Base-by-base conservation (phyloP, 2,329 filamentous ascomycete genomes). In the Clarireedia homoeocarpa region DNA sequence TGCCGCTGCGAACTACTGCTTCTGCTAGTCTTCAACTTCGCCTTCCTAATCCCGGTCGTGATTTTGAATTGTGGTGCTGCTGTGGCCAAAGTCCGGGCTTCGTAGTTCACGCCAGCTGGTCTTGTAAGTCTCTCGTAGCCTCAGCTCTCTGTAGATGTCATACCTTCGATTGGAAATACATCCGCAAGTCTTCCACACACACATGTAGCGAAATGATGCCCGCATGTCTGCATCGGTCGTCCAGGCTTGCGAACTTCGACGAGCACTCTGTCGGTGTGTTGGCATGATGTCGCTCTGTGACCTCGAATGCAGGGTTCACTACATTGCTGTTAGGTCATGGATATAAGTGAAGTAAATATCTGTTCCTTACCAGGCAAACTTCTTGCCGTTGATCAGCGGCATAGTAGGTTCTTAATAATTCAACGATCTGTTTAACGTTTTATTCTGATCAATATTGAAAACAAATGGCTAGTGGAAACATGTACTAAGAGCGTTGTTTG, bases 231-330 rank as follows among this genome's bases (percentile, higher is more conserved):
- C 12, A 67, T 62, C 3, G 66, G 65, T 26, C 65, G 52, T 7
- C 66, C 66, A 2, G 65, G 66, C 46, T 65, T 67, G 5, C 66
- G 64, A 5, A 67, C 66, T 53, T 63, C 59, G 24, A 67, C 48
- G 7, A 66, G 48, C 5, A 67, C 48, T 34, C 66, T 51, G 48
- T 65, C 64, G 1, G 56, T 63, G 38, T 67, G 66, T 3, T 57
- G 44, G 34, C 66, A 67, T 6, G 56, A 62, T 46, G 64, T 66
- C 10, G 65, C 64, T 53, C 66, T 56, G 34, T 67, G 66, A 3
- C 65, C 66, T n/a, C 66, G 60, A 36, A 67, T 64, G 38, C 65
- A 67, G 42, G 66, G 62, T 48, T 64, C 61, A 51, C 65, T 67
- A 34, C 38, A 34, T 46, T 36, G 38, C 7, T n/a, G 26, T 46